Evolutionary conservation across 2,329 filamentous ascomycete genomes (phyloP).

Genomic region (Hypoxylon sp.): DNA sequence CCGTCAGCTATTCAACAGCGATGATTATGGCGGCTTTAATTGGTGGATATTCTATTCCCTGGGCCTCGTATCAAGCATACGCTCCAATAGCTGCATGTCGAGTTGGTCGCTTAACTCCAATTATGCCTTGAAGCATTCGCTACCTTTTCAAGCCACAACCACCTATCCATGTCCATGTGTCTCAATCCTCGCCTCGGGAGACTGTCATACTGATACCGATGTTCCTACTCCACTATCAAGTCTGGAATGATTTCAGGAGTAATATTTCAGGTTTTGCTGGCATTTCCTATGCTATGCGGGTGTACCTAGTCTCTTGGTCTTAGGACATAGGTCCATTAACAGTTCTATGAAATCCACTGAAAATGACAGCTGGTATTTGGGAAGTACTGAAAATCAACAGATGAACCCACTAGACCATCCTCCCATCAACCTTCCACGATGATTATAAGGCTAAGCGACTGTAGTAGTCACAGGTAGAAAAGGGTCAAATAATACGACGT

Average conservation of each 20-base stretch:
- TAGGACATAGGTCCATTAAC: too few species aligned
- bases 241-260: neutral
- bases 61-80: neutral
- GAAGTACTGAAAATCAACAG: too few species aligned
- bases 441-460: neutral
- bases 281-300: too few species aligned
- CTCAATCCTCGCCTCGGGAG: neutral
- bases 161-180: neutral
- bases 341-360: too few species aligned
- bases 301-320: too few species aligned
- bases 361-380: too few species aligned
- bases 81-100: neutral
- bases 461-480: too few species aligned
- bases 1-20: too few species aligned
- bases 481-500: too few species aligned
- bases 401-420: too few species aligned
- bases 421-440: neutral
- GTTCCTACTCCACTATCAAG: neutral
- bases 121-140: neutral
- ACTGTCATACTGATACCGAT: neutral
- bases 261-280: neutral
- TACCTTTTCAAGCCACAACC: neutral
- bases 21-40: neutral
- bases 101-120: neutral
- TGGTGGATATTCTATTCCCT: too few species aligned